Percentiles rank a stretch among this genome's conserved stretches.
phyloP scores from a whole-genome alignment of 805 yeast species.

The Maudiozyma bulderi region DNA sequence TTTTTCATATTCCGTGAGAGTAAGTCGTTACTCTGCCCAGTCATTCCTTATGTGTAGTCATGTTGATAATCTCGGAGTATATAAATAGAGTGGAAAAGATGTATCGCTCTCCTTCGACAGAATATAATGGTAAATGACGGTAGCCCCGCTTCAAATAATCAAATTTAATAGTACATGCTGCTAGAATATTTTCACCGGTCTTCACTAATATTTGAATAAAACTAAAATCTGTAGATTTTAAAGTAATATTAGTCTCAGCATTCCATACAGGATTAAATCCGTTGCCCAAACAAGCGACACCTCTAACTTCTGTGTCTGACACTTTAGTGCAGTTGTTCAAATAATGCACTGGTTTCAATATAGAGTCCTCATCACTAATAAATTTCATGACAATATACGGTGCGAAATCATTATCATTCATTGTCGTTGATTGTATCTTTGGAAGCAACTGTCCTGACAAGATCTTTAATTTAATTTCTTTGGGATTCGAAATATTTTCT shows the following conservation, averaged over 20 bases:
- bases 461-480: conserved; percentile 34
- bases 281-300: conserved; percentile 42
- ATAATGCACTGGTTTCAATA: conserved; percentile 13
- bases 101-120: conserved; percentile 70
- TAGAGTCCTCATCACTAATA: conserved; percentile 9
- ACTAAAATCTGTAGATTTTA: conserved; percentile 35
- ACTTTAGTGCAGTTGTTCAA: conserved; percentile 14
- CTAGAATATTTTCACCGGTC: conserved; percentile 38
- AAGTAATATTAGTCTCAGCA: conserved; percentile 35
- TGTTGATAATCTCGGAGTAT: conserved; percentile 6
- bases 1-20: too few relatives aligned
- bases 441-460: conserved; percentile 86
- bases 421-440: conserved; percentile 44
- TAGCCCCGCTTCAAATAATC: conserved; percentile 66
- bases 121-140: conserved; percentile 71
- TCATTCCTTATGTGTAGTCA: too few relatives aligned
- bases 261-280: conserved; percentile 90
- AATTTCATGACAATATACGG: conserved; percentile 21
- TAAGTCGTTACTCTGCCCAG: too few relatives aligned
- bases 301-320: conserved; percentile 11
- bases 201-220: conserved; percentile 48
- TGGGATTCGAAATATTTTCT: conserved; percentile 2
- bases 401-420: conserved; percentile 10
- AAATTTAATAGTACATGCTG: conserved; percentile 52
- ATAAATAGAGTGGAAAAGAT: conserved; percentile 49